Percentiles rank a stretch among this genome's conserved stretches.
phyloP scores from a whole-genome alignment of 2,329 filamentous ascomycete species.

The Xylariaceae sp. region DNA sequence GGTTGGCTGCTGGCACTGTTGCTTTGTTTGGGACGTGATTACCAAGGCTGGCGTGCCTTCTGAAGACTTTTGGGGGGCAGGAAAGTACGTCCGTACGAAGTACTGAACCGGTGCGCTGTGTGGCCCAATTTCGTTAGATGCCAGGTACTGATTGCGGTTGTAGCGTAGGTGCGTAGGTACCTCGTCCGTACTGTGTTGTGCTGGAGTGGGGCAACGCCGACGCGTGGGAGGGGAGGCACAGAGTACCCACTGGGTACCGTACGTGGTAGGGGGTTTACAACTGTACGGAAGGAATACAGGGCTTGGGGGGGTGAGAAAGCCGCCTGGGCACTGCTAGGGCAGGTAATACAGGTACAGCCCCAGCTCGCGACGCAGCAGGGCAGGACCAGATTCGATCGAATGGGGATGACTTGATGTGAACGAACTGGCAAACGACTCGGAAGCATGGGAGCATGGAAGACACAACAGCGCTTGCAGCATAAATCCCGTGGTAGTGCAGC shows the following conservation, averaged over 20 bases:
- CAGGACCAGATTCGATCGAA: neutral
- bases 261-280: neutral
- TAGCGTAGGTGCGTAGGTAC: neutral
- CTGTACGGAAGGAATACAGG: no score
- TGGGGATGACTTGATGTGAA: neutral
- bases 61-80: constrained; percentile 12
- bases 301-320: no score
- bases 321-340: no score
- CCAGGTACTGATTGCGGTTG: constrained; percentile 13
- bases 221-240: neutral
- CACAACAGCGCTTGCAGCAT: neutral
- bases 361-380: neutral
- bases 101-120: constrained; percentile 13
- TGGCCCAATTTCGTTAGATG: constrained; percentile 19
- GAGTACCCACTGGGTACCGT: neutral
- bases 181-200: neutral
- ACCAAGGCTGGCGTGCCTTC: constrained; percentile 16
- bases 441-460: neutral
- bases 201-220: neutral
- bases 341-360: neutral
- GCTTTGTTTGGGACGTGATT: constrained; percentile 21
- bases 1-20: constrained; percentile 18
- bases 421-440: neutral
- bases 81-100: no score
- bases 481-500: neutral